These are phyloP conservation scores for Venturia pyrina DNA, from an alignment of 2,329 filamentous ascomycete genomes.

Conservation along the genomic window DNA sequence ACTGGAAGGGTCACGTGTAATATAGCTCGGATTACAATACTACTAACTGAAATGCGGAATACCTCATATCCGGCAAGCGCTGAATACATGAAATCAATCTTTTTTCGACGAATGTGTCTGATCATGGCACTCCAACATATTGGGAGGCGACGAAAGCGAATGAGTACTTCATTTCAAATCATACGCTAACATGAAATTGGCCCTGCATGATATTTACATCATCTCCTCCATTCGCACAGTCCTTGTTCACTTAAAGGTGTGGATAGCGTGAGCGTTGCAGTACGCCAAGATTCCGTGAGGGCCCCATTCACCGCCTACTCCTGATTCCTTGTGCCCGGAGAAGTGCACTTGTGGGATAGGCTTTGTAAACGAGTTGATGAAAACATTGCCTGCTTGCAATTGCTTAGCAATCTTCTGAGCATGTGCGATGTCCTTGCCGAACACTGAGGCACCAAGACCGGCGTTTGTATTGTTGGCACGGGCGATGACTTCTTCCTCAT, in stretches of 20 bases:
- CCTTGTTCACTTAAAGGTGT: slow-evolving; percentile 31
- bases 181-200: neutral
- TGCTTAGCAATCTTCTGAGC: slow-evolving; percentile 37
- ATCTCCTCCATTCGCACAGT: neutral
- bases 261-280: slow-evolving; percentile 38
- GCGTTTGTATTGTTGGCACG: slow-evolving; percentile 40
- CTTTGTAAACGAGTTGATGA: slow-evolving; percentile 43
- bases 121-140: too few relatives aligned
- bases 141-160: too few relatives aligned
- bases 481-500: slow-evolving; percentile 37
- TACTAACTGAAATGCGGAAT: too few relatives aligned
- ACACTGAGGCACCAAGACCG: slow-evolving; percentile 46
- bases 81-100: too few relatives aligned
- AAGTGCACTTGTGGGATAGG: slow-evolving; percentile 44
- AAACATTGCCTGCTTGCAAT: slow-evolving; percentile 46
- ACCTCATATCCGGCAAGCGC: too few relatives aligned
- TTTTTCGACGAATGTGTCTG: too few relatives aligned
- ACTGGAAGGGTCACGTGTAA: too few relatives aligned
- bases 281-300: slow-evolving; percentile 34
- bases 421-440: slow-evolving; percentile 38
- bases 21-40: too few relatives aligned
- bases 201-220: neutral
- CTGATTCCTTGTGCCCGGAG: slow-evolving; percentile 68
- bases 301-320: slow-evolving; percentile 62
- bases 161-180: neutral